Conservation (phyloP, 2,329 filamentous ascomycete species). For the Fusarium globosum region DNA sequence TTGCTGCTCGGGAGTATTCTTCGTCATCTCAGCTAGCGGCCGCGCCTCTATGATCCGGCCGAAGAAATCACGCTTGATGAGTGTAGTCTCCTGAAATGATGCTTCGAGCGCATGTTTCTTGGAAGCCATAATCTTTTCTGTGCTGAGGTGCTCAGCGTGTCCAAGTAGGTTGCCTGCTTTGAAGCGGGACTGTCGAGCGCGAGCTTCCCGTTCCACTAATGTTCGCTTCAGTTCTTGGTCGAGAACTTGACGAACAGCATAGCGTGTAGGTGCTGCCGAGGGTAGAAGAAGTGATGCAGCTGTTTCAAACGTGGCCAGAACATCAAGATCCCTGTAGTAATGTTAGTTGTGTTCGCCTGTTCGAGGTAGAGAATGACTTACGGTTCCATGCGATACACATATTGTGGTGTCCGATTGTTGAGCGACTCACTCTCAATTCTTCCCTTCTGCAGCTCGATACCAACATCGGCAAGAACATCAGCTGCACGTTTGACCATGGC, state of each 20-base stretch:
- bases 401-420: constrained; percentile 71
- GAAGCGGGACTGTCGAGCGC: constrained; percentile 73
- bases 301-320: constrained; percentile 79
- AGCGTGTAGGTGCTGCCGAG: constrained; percentile 80
- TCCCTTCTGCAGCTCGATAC: constrained; percentile 83
- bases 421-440: constrained; percentile 77
- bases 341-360: constrained; percentile 19
- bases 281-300: constrained; percentile 65
- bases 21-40: constrained; percentile 55
- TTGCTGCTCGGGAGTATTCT: constrained; percentile 48
- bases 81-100: constrained; percentile 50
- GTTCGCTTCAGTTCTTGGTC: constrained; percentile 89
- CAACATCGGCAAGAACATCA: constrained; percentile 83
- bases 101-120: constrained; percentile 49
- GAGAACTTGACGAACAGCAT: constrained; percentile 90
- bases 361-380: constrained; percentile 60
- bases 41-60: constrained; percentile 72
- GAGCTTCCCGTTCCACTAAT: constrained; percentile 72
- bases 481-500: constrained; percentile 83
- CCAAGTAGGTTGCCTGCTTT: constrained; percentile 56
- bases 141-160: constrained; percentile 45
- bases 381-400: constrained; percentile 96
- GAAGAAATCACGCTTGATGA: constrained; percentile 85
- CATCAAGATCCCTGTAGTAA: constrained; percentile 73
- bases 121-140: constrained; percentile 50